These are phyloP conservation scores for Trichosporon coremiiforme DNA, from an alignment of 1,284 basidiomycete species.

Conservation along the genomic window DNA sequence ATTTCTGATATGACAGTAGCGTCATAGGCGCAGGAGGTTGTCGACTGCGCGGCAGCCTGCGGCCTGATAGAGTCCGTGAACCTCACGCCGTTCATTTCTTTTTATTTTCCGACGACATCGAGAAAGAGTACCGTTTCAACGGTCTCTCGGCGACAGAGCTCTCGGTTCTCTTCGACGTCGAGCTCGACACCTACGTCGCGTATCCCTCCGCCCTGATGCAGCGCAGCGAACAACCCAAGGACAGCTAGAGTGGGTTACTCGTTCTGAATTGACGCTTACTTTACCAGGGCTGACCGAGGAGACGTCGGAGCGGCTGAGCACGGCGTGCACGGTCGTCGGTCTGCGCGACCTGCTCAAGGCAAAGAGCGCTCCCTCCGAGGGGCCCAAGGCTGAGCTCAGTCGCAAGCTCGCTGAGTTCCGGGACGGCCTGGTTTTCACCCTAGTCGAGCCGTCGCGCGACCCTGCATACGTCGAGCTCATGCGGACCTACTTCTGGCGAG, in stretches of 20 bases:
- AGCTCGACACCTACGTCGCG: background rate
- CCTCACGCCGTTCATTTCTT: too few species aligned
- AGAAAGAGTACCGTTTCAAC: background rate
- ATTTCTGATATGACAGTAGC: background rate
- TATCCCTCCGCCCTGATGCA: background rate
- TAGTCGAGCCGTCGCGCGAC: background rate
- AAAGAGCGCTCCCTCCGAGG: background rate
- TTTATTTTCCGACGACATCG: background rate
- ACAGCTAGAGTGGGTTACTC: background rate
- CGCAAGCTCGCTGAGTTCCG: background rate
- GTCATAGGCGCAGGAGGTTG: background rate
- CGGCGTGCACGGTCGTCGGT: background rate
- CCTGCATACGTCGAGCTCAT: background rate
- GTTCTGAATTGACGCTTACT: background rate
- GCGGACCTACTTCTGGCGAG: background rate
- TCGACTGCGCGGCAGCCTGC: background rate
- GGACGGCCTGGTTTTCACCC: background rate
- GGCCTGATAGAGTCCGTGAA: background rate
- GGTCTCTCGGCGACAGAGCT: background rate
- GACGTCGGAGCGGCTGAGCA: background rate
- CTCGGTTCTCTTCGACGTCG: background rate
- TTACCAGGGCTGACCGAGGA: background rate
- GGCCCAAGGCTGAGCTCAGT: constrained; percentile 1
- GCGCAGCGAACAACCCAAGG: background rate
- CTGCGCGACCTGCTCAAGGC: background rate